Percentiles rank a stretch among this genome's conserved stretches.
These are phyloP conservation scores for Klebsormidium nitens DNA, from an alignment of 139 green algal genomes.

Conservation along the genomic window DNA sequence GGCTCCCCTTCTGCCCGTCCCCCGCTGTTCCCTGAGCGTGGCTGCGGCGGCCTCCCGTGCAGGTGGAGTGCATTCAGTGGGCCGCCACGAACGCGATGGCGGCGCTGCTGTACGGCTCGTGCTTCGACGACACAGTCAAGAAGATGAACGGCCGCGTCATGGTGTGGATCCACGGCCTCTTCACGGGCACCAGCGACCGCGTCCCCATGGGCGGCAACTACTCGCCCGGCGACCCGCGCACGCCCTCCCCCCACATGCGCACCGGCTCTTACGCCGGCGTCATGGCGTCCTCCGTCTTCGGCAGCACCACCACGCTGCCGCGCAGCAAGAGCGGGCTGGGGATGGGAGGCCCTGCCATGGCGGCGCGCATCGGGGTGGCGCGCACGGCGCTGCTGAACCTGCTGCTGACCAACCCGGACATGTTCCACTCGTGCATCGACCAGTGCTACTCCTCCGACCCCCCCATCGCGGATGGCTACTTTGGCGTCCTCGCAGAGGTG, in stretches of 20 bases:
- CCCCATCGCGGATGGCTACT: slow-evolving; percentile 58
- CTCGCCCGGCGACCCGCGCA: not conserved
- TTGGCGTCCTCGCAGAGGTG: slow-evolving; percentile 44
- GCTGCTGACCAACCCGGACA: slow-evolving; percentile 52
- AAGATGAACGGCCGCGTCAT: slow-evolving; percentile 34
- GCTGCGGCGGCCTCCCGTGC: no score
- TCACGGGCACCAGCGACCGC: slow-evolving; percentile 11
- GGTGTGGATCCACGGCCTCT: slow-evolving; percentile 24
- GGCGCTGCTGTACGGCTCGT: slow-evolving; percentile 37
- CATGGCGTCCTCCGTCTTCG: not conserved
- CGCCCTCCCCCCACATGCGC: not conserved
- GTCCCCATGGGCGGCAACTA: not conserved
- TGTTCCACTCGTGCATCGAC: slow-evolving; percentile 49
- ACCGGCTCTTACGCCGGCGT: not conserved
- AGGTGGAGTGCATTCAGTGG: slow-evolving; percentile 4
- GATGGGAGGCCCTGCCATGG: not conserved
- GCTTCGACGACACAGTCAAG: slow-evolving; percentile 28
- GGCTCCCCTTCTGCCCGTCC: no score
- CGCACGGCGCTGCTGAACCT: slow-evolving; percentile 55
- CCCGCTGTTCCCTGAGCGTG: not conserved
- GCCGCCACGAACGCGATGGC: slow-evolving; percentile 30
- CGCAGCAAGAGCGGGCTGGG: no score
- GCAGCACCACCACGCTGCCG: no score
- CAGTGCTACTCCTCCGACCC: slow-evolving; percentile 62
- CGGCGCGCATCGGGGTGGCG: slow-evolving; percentile 40